These are phyloP conservation scores for Sedum album DNA, from an alignment of 164 flowering plant genomes.

Conservation along the genomic window DNA sequence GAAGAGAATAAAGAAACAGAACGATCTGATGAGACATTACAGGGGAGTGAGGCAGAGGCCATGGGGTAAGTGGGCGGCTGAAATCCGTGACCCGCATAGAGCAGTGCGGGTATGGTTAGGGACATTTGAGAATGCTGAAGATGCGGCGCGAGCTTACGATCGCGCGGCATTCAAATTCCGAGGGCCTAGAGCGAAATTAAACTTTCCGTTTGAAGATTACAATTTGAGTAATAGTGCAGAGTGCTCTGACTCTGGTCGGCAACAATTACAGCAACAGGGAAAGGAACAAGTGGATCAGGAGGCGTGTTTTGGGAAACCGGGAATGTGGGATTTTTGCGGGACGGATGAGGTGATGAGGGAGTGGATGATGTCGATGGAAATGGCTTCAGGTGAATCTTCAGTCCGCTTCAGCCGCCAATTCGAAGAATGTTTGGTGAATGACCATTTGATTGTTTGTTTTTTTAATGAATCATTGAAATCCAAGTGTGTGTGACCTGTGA, in stretches of 20 bases:
- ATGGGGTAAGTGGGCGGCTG: too few relatives aligned
- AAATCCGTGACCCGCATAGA: conserved; percentile 32
- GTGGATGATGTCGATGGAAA: conserved; percentile 20
- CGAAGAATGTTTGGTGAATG: not conserved
- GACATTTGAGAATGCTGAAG: conserved; percentile 40
- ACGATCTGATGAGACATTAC: too few relatives aligned
- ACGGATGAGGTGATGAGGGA: conserved; percentile 15
- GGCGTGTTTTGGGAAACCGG: conserved; percentile 1
- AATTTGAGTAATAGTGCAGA: not conserved
- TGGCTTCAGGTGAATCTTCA: not conserved
- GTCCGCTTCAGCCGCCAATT: not conserved
- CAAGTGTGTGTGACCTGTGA: too few relatives aligned
- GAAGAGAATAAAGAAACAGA: not conserved
- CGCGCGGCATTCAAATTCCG: conserved; percentile 40
- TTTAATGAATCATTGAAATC: not conserved
- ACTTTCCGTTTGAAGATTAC: conserved; percentile 32
- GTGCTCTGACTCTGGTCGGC: not conserved
- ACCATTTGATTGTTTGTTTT: not conserved
- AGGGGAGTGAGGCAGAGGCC: too few relatives aligned
- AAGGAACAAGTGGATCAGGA: not conserved
- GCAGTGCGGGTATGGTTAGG: conserved; percentile 47
- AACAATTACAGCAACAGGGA: not conserved
- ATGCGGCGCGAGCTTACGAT: conserved; percentile 47
- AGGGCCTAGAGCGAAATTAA: conserved; percentile 47
- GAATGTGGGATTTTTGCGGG: conserved; percentile 22